phyloP scores from a whole-genome alignment of 441 rosid species.

The Pelargonium australe region DNA sequence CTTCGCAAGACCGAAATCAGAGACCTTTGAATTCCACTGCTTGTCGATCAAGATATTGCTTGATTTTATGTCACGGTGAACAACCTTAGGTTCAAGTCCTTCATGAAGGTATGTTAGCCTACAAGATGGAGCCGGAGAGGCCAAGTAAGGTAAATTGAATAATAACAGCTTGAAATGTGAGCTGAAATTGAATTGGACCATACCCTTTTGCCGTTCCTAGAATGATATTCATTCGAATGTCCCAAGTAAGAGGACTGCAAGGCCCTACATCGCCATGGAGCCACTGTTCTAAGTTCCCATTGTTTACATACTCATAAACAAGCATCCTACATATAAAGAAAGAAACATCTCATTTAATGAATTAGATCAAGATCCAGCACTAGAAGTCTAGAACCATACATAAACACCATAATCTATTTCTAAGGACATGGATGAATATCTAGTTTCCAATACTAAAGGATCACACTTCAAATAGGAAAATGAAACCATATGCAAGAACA shows the following conservation, averaged over 20 bases:
- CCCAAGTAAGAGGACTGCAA: conserved; percentile 90
- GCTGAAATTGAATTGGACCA: conserved; percentile 14
- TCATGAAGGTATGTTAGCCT: conserved; percentile 94
- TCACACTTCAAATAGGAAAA: not conserved
- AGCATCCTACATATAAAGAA: conserved; percentile 42
- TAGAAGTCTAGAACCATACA: not conserved
- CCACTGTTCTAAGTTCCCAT: conserved; percentile 96
- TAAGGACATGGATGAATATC: not conserved
- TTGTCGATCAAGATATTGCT: conserved; percentile 88
- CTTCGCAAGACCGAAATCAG: conserved; percentile 97
- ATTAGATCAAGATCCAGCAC: not conserved
- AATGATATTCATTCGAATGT: conserved; percentile 77
- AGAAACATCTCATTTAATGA: not conserved
- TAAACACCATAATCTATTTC: not conserved
- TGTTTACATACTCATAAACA: conserved; percentile 92
- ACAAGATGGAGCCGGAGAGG: conserved; percentile 25
- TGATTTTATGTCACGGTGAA: conserved; percentile 92
- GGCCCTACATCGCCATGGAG: conserved; percentile 91
- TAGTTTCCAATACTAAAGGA: not conserved
- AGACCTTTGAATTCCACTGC: conserved; percentile 81
- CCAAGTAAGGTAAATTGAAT: conserved; percentile 14
- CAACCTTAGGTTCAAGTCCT: conserved; percentile 97
- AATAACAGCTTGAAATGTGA: conserved; percentile 12
- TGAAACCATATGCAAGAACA: not conserved
- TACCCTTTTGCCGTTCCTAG: conserved; percentile 97